These are phyloP conservation scores for Fraxinus baroniana DNA, from an alignment of 305 asterid genomes.

Conservation along the genomic window DNA sequence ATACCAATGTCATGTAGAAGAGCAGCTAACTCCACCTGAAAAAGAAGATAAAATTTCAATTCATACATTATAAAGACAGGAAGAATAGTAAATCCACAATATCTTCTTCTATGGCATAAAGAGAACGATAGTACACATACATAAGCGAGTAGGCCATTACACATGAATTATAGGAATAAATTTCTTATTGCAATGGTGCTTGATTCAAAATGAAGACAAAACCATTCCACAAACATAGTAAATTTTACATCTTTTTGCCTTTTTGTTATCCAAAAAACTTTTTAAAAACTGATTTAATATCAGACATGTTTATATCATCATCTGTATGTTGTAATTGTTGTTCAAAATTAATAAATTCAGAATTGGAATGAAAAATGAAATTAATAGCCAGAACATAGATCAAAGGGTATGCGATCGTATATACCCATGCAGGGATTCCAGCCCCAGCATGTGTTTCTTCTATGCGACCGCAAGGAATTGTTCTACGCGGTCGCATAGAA, in stretches of 20 bases:
- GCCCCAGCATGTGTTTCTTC: no score
- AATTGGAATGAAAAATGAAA: no score
- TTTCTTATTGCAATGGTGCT: background rate
- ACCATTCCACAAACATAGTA: background rate
- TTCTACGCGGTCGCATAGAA: no score
- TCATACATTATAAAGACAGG: background rate
- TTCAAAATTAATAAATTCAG: no score
- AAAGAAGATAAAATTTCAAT: conserved; percentile 18
- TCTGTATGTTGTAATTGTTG: no score
- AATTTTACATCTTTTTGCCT: background rate
- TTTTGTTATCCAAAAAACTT: background rate
- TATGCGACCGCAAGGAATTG: no score
- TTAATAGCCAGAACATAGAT: no score
- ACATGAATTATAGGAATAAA: background rate
- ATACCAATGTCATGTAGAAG: conserved; percentile 91
- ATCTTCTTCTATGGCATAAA: background rate
- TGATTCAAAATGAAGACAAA: background rate
- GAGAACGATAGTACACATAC: background rate
- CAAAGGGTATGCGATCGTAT: no score
- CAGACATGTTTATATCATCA: background rate
- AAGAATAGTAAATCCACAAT: background rate
- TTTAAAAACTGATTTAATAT: background rate
- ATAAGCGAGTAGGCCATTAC: background rate
- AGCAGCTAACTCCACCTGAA: conserved; percentile 94
- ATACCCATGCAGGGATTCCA: no score